Evolutionary conservation across 2,329 filamentous ascomycete species (phyloP).

Genomic region (Lachnellula cervina): DNA sequence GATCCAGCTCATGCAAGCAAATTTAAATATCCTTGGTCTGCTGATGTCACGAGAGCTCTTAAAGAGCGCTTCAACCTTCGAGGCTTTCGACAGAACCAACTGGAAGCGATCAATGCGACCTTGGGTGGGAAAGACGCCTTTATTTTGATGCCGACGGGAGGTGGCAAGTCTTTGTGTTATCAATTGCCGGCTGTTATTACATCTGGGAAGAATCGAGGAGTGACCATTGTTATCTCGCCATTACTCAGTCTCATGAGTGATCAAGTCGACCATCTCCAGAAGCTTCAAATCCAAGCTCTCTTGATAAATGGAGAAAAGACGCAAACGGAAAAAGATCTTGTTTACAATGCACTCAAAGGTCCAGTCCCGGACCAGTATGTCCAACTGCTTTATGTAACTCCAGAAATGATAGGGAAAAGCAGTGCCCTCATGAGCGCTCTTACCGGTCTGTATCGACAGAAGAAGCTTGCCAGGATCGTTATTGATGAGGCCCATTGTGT

Average conservation of each 20-base stretch:
- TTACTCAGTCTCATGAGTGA: constrained; percentile 96
- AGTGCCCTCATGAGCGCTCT: constrained; percentile 61
- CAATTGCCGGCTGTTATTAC: constrained; percentile 84
- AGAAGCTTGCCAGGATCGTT: constrained; percentile 80
- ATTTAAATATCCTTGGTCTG: constrained; percentile 75
- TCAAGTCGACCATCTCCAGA: constrained; percentile 78
- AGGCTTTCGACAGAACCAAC: constrained; percentile 84
- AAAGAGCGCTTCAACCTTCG: constrained; percentile 78
- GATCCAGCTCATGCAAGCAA: constrained; percentile 40
- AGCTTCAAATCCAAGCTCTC: constrained; percentile 71
- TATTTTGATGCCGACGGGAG: constrained; percentile 95
- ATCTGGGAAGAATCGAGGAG: constrained; percentile 74
- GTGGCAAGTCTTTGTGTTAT: constrained; percentile 95
- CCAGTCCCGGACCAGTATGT: constrained; percentile 68
- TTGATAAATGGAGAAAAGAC: constrained; percentile 75
- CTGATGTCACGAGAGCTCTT: constrained; percentile 74
- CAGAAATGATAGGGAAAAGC: constrained; percentile 92
- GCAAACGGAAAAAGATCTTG: constrained; percentile 57
- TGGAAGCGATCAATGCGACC: constrained; percentile 94
- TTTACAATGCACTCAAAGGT: constrained; percentile 57
- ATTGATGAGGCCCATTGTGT: constrained; percentile 99
- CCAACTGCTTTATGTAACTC: constrained; percentile 89
- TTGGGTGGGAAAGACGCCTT: constrained; percentile 84
- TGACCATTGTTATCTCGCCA: constrained; percentile 93
- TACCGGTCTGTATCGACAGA: constrained; percentile 59